These are phyloP conservation scores for Pestalotiopsis sp. DNA, from an alignment of 2,329 filamentous ascomycete genomes.

Conservation along the genomic window DNA sequence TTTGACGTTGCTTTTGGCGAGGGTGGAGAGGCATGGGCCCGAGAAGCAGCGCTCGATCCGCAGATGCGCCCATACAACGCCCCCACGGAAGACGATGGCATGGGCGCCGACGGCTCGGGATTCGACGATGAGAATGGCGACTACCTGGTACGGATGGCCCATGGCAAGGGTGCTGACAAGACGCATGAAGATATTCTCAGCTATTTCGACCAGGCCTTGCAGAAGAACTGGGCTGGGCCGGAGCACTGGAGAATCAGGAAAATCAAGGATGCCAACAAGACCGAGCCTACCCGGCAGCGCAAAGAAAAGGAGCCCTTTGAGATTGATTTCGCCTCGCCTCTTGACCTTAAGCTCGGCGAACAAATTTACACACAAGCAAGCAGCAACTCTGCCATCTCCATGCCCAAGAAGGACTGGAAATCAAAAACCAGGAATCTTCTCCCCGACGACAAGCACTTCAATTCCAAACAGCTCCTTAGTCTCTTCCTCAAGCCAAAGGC, in stretches of 20 bases:
- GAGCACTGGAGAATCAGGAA: slow-evolving; percentile 97
- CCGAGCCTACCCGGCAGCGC: slow-evolving; percentile 63
- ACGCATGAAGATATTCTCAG: slow-evolving; percentile 93
- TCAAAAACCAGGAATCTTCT: slow-evolving; percentile 91
- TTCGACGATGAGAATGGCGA: slow-evolving; percentile 68
- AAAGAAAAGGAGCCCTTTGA: slow-evolving; percentile 98
- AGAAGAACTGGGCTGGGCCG: slow-evolving; percentile 98
- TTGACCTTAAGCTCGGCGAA: slow-evolving; percentile 73
- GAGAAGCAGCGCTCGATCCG: slow-evolving; percentile 83
- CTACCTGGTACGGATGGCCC: slow-evolving; percentile 80
- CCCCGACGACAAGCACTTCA: slow-evolving; percentile 98
- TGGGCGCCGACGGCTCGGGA: slow-evolving; percentile 56
- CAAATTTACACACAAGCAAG: slow-evolving; percentile 80
- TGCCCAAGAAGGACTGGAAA: slow-evolving; percentile 95
- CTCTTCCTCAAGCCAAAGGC: slow-evolving; percentile 96
- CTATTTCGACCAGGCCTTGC: slow-evolving; percentile 94
- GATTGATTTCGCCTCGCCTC: slow-evolving; percentile 82
- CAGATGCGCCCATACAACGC: slow-evolving; percentile 80
- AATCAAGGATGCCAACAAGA: slow-evolving; percentile 79
- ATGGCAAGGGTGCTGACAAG: slow-evolving; percentile 65
- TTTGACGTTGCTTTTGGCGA: slow-evolving; percentile 90
- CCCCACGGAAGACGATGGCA: slow-evolving; percentile 59
- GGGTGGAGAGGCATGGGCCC: slow-evolving; percentile 93
- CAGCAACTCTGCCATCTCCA: slow-evolving; percentile 77
- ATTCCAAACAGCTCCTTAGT: slow-evolving; percentile 84